Evolutionary conservation across 495 filamentous ascomycete species (phyloP).

Genomic region (Xylaria telfairii): DNA sequence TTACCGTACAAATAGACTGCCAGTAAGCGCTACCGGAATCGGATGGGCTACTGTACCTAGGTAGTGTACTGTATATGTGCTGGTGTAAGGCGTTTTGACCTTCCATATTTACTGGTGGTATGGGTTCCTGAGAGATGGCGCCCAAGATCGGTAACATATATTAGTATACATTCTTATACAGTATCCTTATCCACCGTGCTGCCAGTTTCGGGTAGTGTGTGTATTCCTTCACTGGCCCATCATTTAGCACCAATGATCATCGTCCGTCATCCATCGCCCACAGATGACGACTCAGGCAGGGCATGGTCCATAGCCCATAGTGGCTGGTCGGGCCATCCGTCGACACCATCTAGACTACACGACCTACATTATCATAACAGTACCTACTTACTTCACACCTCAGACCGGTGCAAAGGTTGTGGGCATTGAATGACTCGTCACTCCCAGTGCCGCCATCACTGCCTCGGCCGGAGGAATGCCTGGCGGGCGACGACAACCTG

Average conservation of each 20-base stretch:
- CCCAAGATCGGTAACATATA: too few species aligned
- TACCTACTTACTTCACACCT: background rate
- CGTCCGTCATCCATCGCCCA: background rate
- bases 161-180: too few species aligned
- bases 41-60: background rate
- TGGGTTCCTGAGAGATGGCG: too few species aligned
- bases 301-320: too few species aligned
- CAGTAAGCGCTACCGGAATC: background rate
- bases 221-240: slow-evolving; percentile 5
- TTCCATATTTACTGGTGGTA: too few species aligned
- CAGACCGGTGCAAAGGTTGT: background rate
- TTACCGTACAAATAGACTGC: too few species aligned
- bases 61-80: background rate
- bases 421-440: slow-evolving; percentile 25
- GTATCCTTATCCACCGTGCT: too few species aligned
- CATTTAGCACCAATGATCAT: slow-evolving; percentile 4
- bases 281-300: slow-evolving; percentile 19
- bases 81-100: too few species aligned
- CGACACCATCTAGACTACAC: slow-evolving; percentile 11
- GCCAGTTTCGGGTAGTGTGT: background rate
- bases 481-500: background rate
- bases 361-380: too few species aligned
- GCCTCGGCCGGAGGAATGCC: slow-evolving; percentile 20
- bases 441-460: slow-evolving; percentile 17
- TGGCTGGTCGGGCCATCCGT: slow-evolving; percentile 23